phyloP scores from a whole-genome alignment of 768 basidiomycete genomes.

The Kwoniella europaea region DNA sequence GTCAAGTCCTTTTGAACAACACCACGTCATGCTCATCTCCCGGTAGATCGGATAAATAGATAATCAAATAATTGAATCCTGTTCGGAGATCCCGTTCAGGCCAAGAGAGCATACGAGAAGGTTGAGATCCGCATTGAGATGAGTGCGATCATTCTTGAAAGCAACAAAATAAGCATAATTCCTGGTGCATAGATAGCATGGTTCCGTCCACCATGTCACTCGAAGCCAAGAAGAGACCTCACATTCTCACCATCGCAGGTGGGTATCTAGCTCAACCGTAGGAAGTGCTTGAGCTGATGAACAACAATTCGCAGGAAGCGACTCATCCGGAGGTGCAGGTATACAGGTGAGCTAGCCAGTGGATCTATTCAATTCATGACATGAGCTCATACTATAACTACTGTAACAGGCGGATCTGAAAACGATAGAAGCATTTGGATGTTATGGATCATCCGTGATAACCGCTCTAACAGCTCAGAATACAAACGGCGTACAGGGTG shows the following conservation, averaged over 20 bases:
- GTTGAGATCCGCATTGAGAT: too few species aligned
- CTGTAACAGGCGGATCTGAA: conserved; percentile 78
- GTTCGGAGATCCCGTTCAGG: not conserved
- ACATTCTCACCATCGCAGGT: conserved; percentile 56
- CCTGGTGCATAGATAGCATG: not conserved
- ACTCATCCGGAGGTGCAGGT: conserved; percentile 84
- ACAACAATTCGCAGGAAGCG: conserved; percentile 62
- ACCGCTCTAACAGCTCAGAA: conserved; percentile 91
- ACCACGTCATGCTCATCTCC: not conserved
- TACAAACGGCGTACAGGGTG: conserved; percentile 77
- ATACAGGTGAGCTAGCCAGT: conserved; percentile 68
- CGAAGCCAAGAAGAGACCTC: conserved; percentile 27
- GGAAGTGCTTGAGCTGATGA: not conserved
- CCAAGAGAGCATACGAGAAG: too few species aligned
- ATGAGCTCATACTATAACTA: not conserved
- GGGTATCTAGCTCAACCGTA: conserved; percentile 1
- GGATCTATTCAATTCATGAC: too few species aligned
- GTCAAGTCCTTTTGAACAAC: not conserved
- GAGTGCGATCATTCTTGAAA: too few species aligned
- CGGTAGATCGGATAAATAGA: not conserved
- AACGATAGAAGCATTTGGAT: conserved; percentile 75
- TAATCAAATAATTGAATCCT: not conserved
- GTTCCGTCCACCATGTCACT: conserved; percentile 1
- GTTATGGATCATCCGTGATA: conserved; percentile 79
- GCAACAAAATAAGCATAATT: not conserved